Base-by-base conservation (phyloP, 1,284 basidiomycete species). In the Ustilago curta region DNA sequence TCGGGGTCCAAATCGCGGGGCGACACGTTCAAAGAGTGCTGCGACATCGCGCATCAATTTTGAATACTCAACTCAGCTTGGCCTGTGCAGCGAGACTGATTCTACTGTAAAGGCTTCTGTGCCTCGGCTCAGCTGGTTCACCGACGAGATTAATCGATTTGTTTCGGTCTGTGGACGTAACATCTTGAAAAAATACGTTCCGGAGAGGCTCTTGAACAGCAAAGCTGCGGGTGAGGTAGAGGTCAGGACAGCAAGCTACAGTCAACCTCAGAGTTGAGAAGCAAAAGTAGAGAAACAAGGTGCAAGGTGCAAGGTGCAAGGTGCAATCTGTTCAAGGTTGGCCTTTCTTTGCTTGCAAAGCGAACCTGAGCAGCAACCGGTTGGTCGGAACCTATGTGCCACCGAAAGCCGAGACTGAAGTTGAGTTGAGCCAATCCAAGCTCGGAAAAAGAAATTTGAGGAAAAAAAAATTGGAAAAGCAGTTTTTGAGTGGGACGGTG, bases 51-150 rank as follows among this genome's bases (percentile, higher is more conserved):
- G 47, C 47, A 48, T 27, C 19, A 14, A 4, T 12, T 3, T n/a
- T n/a, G n/a, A n/a, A n/a, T n/a, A 37, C 14, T 29, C 6, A 8
- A 4, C 31, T 21, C 18, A 39, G 25, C n/a, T 59, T 59, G 48
- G 56, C 56, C 48, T 51, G 56, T 59, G 56, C 56, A 51, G 45
- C 48, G 48, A 49, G 1, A 12, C 59, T 51, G 49, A 25, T 25
- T 35, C 37, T 52, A 7, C n/a, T n/a, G n/a, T n/a, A n/a, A n/a
- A 12, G 12, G 9, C 35, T 37, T 25, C 23, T 16, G n/a, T 42
- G 21, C 25, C 43, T 44, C 35, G 18, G 40, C n/a, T 42, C 2
- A 18, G 16, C 27, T 29, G 27, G 18, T 45, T 5, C 44, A 27
- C 25, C 44, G 4, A n/a, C 25, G 18, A 23, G 19, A 14, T 29